A percentile compares a stretch with the other conserved stretches of the same genome.
phyloP scores from a whole-genome alignment of 306 rosid genomes.

The Pyrus pyrifolia region DNA sequence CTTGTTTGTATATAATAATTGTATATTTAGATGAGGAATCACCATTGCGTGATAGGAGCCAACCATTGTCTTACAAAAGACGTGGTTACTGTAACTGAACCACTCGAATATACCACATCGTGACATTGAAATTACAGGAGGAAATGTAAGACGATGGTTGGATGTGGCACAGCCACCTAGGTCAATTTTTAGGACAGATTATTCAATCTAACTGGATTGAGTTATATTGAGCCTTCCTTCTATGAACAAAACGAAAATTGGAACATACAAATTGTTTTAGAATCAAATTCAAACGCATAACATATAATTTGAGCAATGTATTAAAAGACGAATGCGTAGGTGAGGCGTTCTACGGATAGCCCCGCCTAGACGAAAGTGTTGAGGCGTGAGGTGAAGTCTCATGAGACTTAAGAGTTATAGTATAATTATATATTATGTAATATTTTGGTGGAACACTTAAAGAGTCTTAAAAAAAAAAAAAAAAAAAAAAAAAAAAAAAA shows the following conservation, averaged over 20 bases:
- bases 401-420: no score
- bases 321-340: no score
- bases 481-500: no score
- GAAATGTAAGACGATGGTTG: background rate
- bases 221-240: background rate
- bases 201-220: background rate
- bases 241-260: background rate
- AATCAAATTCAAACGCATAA: no score
- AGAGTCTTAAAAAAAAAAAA: no score
- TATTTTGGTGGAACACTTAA: no score
- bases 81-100: background rate
- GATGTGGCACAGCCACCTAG: background rate
- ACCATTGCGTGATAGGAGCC: background rate
- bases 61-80: background rate
- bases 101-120: background rate
- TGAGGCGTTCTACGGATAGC: no score
- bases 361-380: fast-evolving
- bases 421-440: no score
- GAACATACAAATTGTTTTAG: no score
- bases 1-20: background rate
- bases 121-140: background rate
- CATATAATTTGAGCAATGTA: no score
- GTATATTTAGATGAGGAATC: background rate
- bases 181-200: background rate
- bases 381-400: no score